Percentiles rank a stretch among this genome's conserved stretches.
Evolutionary conservation across 2,329 filamentous ascomycete species (phyloP).

Genomic region (Aspergillus melleus): DNA sequence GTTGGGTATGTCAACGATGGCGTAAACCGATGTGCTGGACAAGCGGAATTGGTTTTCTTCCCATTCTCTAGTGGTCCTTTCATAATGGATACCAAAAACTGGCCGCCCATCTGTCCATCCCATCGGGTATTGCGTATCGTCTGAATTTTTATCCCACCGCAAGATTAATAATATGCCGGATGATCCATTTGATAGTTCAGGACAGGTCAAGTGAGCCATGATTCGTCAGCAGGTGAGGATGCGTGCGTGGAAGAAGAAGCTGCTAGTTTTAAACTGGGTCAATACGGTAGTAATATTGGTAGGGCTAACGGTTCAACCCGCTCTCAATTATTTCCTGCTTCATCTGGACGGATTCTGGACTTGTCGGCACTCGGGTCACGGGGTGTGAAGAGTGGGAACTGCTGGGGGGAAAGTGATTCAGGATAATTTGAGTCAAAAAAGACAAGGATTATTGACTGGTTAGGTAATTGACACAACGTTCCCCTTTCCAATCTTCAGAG

Average conservation of each 20-base stretch:
- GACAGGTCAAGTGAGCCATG: not conserved
- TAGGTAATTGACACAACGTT: not conserved
- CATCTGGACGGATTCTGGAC: not conserved
- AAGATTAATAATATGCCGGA: not conserved
- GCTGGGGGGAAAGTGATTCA: not conserved
- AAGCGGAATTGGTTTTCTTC: not conserved
- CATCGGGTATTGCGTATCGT: not conserved
- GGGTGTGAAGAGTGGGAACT: not conserved
- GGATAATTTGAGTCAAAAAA: not conserved
- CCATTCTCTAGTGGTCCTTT: not conserved
- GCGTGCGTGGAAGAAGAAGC: not conserved
- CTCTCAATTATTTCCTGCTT: constrained; percentile 5
- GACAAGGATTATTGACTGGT: not conserved
- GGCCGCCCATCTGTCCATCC: too few relatives aligned
- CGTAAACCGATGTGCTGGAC: not conserved
- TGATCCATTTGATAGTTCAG: not conserved
- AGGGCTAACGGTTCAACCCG: constrained; percentile 15
- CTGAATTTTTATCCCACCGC: not conserved
- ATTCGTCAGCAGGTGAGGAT: constrained; percentile 10
- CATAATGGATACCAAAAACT: not conserved
- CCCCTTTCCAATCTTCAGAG: not conserved
- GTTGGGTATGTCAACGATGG: constrained; percentile 2
- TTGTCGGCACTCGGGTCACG: not conserved
- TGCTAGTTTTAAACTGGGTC: constrained; percentile 1
- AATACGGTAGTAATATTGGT: constrained; percentile 1